Evolutionary conservation across 176 grass and related monocot genomes (phyloP).

Genomic region (Urochloa ruziziensis): DNA sequence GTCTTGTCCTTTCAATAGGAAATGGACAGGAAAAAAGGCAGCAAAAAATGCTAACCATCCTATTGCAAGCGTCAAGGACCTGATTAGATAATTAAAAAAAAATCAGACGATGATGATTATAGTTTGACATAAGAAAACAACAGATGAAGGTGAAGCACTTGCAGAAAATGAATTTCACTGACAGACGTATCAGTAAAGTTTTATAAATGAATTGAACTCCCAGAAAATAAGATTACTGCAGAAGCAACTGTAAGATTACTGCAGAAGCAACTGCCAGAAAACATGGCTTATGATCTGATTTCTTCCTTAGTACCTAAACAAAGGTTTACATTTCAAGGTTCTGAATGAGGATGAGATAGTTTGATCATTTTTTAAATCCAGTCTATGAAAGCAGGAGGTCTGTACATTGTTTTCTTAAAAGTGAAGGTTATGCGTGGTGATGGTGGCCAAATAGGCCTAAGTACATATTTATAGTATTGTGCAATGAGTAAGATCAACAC

Average conservation of each 20-base stretch:
- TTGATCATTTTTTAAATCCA: neutral
- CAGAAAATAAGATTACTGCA: neutral
- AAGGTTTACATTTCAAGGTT: neutral
- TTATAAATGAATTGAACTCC: neutral
- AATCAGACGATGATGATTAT: conserved; percentile 22
- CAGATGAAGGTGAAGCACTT: neutral
- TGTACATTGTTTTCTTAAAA: neutral
- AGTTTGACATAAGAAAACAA: conserved; percentile 13
- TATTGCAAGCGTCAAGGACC: conserved; percentile 59
- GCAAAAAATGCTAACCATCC: conserved; percentile 93
- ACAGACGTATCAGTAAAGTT: neutral
- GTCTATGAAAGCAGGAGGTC: neutral
- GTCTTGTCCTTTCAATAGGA: conserved; percentile 75
- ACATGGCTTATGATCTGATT: neutral
- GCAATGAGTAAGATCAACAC: neutral
- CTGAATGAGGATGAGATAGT: neutral
- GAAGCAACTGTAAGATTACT: neutral
- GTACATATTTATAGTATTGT: neutral
- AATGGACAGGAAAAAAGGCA: conserved; percentile 83
- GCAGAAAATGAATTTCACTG: conserved; percentile 6
- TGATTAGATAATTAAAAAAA: conserved; percentile 52
- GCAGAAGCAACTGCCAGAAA: neutral
- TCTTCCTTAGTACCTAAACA: neutral
- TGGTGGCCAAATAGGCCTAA: neutral
- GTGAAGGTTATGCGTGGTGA: neutral